Evolutionary conservation across 2,329 filamentous ascomycete genomes (phyloP).

Genomic region (Arthroderma sp.): DNA sequence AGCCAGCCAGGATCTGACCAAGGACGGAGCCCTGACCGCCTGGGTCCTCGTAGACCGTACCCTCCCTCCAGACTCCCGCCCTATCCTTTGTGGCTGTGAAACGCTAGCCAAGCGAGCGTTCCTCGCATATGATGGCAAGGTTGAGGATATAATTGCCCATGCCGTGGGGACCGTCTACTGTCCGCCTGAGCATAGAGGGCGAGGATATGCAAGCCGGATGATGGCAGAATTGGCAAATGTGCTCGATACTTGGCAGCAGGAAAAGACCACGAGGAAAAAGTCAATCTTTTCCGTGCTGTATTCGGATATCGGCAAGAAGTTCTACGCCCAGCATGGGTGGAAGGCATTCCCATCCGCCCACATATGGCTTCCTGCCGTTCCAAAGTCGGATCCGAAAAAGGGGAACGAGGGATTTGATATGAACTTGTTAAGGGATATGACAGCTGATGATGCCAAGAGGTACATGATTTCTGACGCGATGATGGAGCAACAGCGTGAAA

Average conservation of each 20-base stretch:
- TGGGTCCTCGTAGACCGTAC: conserved; percentile 46
- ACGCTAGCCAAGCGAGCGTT: conserved; percentile 33
- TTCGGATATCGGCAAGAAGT: conserved; percentile 73
- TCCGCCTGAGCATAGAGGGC: conserved; percentile 50
- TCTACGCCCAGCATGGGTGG: conserved; percentile 71
- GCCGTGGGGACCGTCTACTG: conserved; percentile 74
- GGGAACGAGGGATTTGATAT: conserved; percentile 14
- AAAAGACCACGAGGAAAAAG: conserved; percentile 25
- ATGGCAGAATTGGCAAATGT: conserved; percentile 49
- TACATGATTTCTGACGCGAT: conserved; percentile 48
- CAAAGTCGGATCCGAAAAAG: conserved; percentile 13
- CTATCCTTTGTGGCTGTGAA: conserved; percentile 47
- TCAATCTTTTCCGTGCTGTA: conserved; percentile 64
- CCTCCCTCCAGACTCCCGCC: conserved; percentile 26
- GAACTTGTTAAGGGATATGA: conserved; percentile 20
- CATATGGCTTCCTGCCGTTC: conserved; percentile 45
- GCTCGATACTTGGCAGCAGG: conserved; percentile 41
- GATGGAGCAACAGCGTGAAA: conserved; percentile 50
- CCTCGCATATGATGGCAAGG: conserved; percentile 36
- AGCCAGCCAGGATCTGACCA: conserved; percentile 38
- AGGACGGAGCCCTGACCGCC: conserved; percentile 42
- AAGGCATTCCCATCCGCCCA: conserved; percentile 59
- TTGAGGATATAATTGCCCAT: conserved; percentile 49
- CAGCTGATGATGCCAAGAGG: conserved; percentile 21
- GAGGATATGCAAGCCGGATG: conserved; percentile 68